Percentiles rank a stretch among this genome's conserved stretches.
Conservation (phyloP, 1,139 yeast genomes). For the Yamadazyma aaseri region DNA sequence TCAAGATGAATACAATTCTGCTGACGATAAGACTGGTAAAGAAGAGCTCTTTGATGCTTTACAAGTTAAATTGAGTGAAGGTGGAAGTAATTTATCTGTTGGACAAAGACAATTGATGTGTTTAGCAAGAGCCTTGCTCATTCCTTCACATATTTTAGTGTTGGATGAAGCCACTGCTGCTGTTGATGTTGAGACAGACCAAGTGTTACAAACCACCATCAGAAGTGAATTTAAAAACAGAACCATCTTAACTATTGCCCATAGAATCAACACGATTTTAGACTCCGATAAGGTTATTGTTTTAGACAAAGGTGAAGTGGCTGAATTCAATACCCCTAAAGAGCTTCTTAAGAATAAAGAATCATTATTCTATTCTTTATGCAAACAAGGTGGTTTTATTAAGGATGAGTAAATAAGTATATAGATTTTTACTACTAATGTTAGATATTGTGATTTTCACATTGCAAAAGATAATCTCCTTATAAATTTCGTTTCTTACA, state of each 20-base stretch:
- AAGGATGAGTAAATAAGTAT: slow-evolving; percentile 18
- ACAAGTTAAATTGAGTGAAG: slow-evolving; percentile 68
- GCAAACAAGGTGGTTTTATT: slow-evolving; percentile 63
- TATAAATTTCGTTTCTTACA: no score
- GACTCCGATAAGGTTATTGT: slow-evolving; percentile 90
- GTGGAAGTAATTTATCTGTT: slow-evolving; percentile 84
- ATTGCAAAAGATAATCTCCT: no score
- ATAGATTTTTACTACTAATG: no score
- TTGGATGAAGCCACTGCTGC: slow-evolving; percentile 98
- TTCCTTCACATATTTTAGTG: slow-evolving; percentile 74
- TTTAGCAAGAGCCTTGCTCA: slow-evolving; percentile 81
- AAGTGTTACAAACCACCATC: slow-evolving; percentile 82
- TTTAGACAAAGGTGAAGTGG: slow-evolving; percentile 78
- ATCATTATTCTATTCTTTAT: slow-evolving; percentile 74
- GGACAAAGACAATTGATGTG: slow-evolving; percentile 94
- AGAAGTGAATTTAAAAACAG: slow-evolving; percentile 81
- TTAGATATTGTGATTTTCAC: no score
- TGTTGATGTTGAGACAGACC: slow-evolving; percentile 93
- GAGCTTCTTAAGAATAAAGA: slow-evolving; percentile 63
- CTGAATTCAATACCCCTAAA: slow-evolving; percentile 83
- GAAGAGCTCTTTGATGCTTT: slow-evolving; percentile 32
- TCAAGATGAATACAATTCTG: slow-evolving; percentile 24
- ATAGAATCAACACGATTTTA: slow-evolving; percentile 87
- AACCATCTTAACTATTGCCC: slow-evolving; percentile 93
- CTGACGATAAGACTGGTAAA: slow-evolving; percentile 13